Conservation (phyloP, 208 protist species). For the Trypanosoma platydactyli region DNA sequence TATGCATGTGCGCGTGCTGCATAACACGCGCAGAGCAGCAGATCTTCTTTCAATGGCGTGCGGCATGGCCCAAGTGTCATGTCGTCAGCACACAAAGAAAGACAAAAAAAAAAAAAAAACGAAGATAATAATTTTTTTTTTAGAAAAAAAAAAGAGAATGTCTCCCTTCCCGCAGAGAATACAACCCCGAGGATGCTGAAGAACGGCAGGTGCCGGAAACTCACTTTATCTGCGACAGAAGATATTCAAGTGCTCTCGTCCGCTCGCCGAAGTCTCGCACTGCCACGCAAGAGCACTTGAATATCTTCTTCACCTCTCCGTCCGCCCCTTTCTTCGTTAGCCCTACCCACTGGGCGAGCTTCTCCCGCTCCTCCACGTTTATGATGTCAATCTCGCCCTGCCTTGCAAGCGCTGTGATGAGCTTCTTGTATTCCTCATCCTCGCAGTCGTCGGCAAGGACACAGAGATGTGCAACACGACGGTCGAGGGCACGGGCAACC, state of each 20-base stretch:
- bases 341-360: constrained; percentile 83
- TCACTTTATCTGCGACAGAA: constrained; percentile 74
- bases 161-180: constrained; percentile 1
- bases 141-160: constrained; percentile 29
- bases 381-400: constrained; percentile 88
- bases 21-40: too few species aligned
- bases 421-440: constrained; percentile 92
- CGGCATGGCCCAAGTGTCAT: neutral
- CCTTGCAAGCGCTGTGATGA: constrained; percentile 79
- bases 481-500: constrained; percentile 83
- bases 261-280: constrained; percentile 89
- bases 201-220: neutral
- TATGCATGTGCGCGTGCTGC: neutral
- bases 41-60: too few species aligned
- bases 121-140: constrained; percentile 2
- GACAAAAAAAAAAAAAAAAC: constrained; percentile 27
- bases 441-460: constrained; percentile 92
- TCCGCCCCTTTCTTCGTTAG: constrained; percentile 53
- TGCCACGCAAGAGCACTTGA: constrained; percentile 89
- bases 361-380: constrained; percentile 83
- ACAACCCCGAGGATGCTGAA: neutral
- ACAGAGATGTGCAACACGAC: constrained; percentile 82
- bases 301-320: constrained; percentile 74
- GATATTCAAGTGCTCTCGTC: constrained; percentile 81
- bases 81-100: constrained; percentile 10